These are phyloP conservation scores for Fraxinus nigra DNA, from an alignment of 305 asterid species.

Conservation along the genomic window DNA sequence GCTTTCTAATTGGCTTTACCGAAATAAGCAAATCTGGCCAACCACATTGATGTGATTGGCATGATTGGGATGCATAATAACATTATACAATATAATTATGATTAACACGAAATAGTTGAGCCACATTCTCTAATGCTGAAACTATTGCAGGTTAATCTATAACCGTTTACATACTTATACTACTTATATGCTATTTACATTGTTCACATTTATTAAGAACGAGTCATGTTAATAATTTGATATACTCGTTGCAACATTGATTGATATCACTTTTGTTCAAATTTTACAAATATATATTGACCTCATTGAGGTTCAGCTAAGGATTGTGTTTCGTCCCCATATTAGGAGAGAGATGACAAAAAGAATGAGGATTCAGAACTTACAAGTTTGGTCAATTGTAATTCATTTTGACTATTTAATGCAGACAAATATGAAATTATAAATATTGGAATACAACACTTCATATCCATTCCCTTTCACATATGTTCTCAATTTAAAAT, in stretches of 20 bases:
- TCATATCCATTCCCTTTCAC: background rate
- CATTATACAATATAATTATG: background rate
- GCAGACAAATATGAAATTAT: background rate
- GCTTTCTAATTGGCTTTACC: background rate
- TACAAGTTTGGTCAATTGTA: background rate
- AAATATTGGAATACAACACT: background rate
- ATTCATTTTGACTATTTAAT: background rate
- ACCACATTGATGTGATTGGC: background rate
- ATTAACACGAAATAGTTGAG: background rate
- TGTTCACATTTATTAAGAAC: background rate
- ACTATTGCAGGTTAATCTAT: background rate
- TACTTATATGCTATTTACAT: background rate
- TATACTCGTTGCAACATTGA: background rate
- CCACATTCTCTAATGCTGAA: background rate
- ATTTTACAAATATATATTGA: background rate
- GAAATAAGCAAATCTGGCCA: background rate
- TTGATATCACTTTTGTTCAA: background rate
- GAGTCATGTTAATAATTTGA: background rate
- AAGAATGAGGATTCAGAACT: background rate
- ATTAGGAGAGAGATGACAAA: background rate
- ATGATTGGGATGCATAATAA: background rate
- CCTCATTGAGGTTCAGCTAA: background rate
- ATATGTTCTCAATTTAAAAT: background rate
- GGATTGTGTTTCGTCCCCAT: background rate
- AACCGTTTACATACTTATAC: background rate